These are phyloP conservation scores for Cyphellophora europaea DNA, from an alignment of 2,329 filamentous ascomycete species.

Conservation along the genomic window DNA sequence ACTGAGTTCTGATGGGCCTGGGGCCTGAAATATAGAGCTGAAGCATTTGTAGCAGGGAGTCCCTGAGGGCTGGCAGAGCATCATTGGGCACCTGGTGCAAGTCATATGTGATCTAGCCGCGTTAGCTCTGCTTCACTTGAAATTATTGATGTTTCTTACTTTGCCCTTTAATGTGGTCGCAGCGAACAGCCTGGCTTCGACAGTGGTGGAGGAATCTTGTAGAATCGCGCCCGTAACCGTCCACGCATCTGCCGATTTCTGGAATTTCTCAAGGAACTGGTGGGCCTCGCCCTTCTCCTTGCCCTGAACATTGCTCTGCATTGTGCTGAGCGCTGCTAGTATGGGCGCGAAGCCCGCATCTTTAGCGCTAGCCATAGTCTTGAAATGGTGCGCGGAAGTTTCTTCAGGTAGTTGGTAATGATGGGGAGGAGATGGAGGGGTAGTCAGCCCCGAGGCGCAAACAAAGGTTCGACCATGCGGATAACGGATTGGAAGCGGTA, in stretches of 20 bases:
- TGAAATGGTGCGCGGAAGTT: too few relatives aligned
- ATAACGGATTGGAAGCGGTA: too few relatives aligned
- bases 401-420: too few relatives aligned
- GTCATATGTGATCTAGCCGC: constrained; percentile 81
- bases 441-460: too few relatives aligned
- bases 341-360: constrained; percentile 65
- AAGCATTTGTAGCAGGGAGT: constrained; percentile 73
- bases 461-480: too few relatives aligned
- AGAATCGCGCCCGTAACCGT: constrained; percentile 76
- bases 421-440: too few relatives aligned
- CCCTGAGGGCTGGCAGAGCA: constrained; percentile 67
- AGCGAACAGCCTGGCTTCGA: constrained; percentile 87
- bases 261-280: constrained; percentile 84
- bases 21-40: constrained; percentile 74
- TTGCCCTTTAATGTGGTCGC: constrained; percentile 97
- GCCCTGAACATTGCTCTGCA: constrained; percentile 74
- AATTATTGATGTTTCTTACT: constrained; percentile 42
- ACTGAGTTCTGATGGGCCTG: constrained; percentile 74
- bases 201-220: constrained; percentile 63
- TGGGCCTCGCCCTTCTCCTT: constrained; percentile 83
- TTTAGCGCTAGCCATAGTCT: too few relatives aligned
- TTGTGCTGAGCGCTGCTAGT: constrained; percentile 78
- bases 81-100: constrained; percentile 74
- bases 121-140: constrained; percentile 7
- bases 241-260: constrained; percentile 97